Conservation (phyloP, 2,329 filamentous ascomycete species). For the Colletotrichum tamarilloi region DNA sequence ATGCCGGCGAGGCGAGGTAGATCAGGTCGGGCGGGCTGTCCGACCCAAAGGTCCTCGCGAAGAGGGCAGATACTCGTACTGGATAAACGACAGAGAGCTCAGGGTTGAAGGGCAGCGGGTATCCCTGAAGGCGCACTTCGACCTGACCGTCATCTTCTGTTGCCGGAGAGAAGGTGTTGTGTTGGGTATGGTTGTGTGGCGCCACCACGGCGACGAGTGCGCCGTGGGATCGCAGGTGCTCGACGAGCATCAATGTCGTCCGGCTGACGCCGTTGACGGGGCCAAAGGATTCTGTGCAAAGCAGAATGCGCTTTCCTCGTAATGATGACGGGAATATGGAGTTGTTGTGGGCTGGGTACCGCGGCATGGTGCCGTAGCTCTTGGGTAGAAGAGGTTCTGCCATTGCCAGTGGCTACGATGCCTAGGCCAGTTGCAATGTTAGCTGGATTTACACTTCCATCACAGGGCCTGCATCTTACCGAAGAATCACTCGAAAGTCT, state of each 20-base stretch:
- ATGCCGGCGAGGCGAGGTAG: slow-evolving; percentile 77
- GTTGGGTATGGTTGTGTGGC: slow-evolving; percentile 65
- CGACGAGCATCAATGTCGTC: slow-evolving; percentile 76
- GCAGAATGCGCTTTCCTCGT: slow-evolving; percentile 70
- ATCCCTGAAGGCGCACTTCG: slow-evolving; percentile 72
- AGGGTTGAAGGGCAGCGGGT: slow-evolving; percentile 77
- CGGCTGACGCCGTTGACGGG: slow-evolving; percentile 80
- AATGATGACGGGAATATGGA: slow-evolving; percentile 60
- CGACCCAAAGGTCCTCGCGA: slow-evolving; percentile 66
- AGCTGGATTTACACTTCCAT: background rate
- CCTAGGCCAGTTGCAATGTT: background rate
- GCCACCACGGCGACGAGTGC: slow-evolving; percentile 75
- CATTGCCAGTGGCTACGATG: background rate
- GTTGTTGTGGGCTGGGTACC: slow-evolving; percentile 48
- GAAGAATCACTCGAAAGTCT: background rate
- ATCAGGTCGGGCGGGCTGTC: slow-evolving; percentile 69
- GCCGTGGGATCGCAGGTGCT: slow-evolving; percentile 72
- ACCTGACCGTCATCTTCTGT: slow-evolving; percentile 42
- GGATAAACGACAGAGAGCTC: slow-evolving; percentile 78
- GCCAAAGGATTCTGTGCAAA: slow-evolving; percentile 78
- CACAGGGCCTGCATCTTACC: background rate
- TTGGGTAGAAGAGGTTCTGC: slow-evolving; percentile 18
- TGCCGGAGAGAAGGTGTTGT: slow-evolving; percentile 64
- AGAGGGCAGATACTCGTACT: slow-evolving; percentile 72
- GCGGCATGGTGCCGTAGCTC: slow-evolving; percentile 16